A percentile compares a stretch with the other conserved stretches of the same genome.
Evolutionary conservation across 805 yeast species (phyloP).

Genomic region (Pichia paraexigua): DNA sequence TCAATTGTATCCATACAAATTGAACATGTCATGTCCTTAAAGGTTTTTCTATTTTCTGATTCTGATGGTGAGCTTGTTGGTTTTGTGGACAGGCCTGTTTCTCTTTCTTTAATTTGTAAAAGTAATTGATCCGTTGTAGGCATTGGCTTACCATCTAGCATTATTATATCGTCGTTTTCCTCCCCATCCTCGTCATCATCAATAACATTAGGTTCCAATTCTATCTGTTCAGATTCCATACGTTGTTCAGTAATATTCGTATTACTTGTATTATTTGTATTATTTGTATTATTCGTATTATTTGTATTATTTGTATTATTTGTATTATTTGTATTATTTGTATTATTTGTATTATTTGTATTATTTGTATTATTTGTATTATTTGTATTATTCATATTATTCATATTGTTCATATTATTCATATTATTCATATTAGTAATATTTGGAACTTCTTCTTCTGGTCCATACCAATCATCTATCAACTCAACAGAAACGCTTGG

Average conservation of each 20-base stretch:
- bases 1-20: slow-evolving; percentile 50
- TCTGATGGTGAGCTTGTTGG: not conserved
- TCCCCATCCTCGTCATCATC: slow-evolving; percentile 14
- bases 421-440: too few relatives aligned
- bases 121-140: slow-evolving; percentile 20
- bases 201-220: not conserved
- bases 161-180: slow-evolving; percentile 22
- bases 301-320: too few relatives aligned
- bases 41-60: slow-evolving; percentile 15
- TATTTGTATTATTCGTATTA: not conserved
- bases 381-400: not conserved
- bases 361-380: not conserved
- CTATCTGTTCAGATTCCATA: not conserved
- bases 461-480: slow-evolving; percentile 1
- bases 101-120: slow-evolving; percentile 29
- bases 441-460: not conserved
- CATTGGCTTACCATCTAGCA: slow-evolving; percentile 11
- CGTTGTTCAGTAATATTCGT: not conserved
- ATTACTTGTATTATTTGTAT: not conserved
- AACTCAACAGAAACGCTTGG: slow-evolving; percentile 4
- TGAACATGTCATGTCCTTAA: slow-evolving; percentile 38
- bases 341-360: not conserved
- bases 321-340: too few relatives aligned
- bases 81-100: slow-evolving; percentile 13
- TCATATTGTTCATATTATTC: not conserved